A percentile compares a stretch with the other conserved stretches of the same genome.
These are phyloP conservation scores for Talaromyces amestolkiae DNA, from an alignment of 2,329 filamentous ascomycete species.

Conservation along the genomic window DNA sequence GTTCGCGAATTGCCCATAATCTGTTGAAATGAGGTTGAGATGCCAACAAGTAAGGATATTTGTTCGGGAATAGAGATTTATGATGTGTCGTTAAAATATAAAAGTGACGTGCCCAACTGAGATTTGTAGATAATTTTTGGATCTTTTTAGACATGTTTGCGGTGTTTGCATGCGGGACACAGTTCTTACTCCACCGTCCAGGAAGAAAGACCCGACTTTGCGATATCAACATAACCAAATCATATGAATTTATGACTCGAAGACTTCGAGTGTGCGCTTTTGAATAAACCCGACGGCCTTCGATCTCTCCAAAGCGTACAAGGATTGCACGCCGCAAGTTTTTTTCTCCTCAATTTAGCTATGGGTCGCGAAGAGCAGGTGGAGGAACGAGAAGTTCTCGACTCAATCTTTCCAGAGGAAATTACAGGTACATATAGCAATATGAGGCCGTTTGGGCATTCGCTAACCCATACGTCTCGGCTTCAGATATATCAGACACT, in stretches of 20 bases:
- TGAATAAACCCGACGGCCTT: background rate
- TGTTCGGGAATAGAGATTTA: background rate
- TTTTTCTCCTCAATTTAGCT: slow-evolving; percentile 22
- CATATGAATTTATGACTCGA: background rate
- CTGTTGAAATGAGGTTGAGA: background rate
- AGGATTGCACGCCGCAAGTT: background rate
- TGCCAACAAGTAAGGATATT: background rate
- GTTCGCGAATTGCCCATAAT: slow-evolving; percentile 55
- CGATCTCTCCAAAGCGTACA: background rate
- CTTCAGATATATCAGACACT: slow-evolving; percentile 78
- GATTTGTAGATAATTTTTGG: slow-evolving; percentile 24
- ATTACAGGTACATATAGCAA: slow-evolving; percentile 67
- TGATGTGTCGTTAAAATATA: background rate
- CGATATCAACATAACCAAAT: slow-evolving; percentile 17
- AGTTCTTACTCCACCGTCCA: slow-evolving; percentile 11
- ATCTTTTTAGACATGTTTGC: slow-evolving; percentile 37
- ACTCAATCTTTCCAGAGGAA: slow-evolving; percentile 97
- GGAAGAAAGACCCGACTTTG: background rate
- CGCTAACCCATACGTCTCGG: slow-evolving; percentile 22
- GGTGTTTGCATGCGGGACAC: slow-evolving; percentile 42
- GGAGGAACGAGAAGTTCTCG: slow-evolving; percentile 95
- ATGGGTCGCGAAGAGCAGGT: slow-evolving; percentile 75
- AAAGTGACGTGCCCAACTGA: background rate
- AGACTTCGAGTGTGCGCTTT: background rate
- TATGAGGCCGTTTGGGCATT: background rate